Evolutionary conservation across 2,329 filamentous ascomycete species (phyloP).

Genomic region (Scedosporium aurantiacum): DNA sequence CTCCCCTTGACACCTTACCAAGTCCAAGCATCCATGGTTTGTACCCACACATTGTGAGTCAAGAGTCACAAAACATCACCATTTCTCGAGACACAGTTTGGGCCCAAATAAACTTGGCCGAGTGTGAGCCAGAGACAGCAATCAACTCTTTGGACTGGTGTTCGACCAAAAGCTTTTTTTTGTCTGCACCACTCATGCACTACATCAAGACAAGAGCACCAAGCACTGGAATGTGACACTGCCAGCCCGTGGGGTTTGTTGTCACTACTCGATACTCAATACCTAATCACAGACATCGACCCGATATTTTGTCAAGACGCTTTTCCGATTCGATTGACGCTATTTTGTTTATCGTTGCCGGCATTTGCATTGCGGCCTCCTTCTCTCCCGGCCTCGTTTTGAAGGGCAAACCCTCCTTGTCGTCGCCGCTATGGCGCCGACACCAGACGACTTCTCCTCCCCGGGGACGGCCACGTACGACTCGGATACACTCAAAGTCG

Average conservation of each 20-base stretch:
- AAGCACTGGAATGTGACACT: neutral
- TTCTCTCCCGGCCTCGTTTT: neutral
- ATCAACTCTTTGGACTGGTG: neutral
- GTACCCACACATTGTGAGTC: neutral
- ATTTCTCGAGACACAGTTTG: neutral
- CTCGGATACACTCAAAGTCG: conserved; percentile 64
- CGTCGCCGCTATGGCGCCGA: conserved; percentile 48
- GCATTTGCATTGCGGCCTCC: neutral
- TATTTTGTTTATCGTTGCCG: neutral
- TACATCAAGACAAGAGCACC: neutral
- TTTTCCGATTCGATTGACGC: neutral
- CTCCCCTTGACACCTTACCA: neutral
- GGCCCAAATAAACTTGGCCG: neutral
- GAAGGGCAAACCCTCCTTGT: conserved; percentile 11
- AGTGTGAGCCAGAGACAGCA: too few relatives aligned
- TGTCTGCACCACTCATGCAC: neutral
- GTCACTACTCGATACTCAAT: neutral
- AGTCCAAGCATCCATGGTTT: neutral
- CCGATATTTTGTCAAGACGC: neutral
- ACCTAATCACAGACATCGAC: neutral
- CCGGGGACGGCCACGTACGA: conserved; percentile 63
- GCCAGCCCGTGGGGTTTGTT: neutral
- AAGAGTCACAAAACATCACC: neutral
- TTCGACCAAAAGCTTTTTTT: neutral
- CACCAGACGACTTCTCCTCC: conserved; percentile 49